These are phyloP conservation scores for Zymoseptoria pseudotritici DNA, from an alignment of 2,329 filamentous ascomycete genomes.

Conservation along the genomic window DNA sequence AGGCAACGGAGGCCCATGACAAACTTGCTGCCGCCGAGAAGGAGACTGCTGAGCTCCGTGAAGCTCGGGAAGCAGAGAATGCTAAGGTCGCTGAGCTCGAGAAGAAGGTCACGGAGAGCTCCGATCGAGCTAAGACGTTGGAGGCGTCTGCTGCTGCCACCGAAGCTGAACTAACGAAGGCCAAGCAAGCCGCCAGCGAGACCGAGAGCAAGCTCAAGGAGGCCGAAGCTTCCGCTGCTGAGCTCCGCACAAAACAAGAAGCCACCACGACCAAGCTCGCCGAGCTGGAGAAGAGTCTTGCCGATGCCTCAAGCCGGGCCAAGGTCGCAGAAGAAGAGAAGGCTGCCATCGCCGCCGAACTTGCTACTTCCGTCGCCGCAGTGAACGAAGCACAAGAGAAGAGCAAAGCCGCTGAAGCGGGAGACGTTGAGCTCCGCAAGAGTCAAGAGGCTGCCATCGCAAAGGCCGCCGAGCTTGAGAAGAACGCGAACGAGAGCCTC, in stretches of 20 bases:
- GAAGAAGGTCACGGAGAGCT: slow-evolving; percentile 7
- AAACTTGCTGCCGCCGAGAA: slow-evolving; percentile 10
- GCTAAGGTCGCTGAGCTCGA: slow-evolving; percentile 13
- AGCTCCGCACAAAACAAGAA: slow-evolving; percentile 11
- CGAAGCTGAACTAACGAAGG: slow-evolving; percentile 11
- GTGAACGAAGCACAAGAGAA: neutral
- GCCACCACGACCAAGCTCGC: slow-evolving; percentile 10
- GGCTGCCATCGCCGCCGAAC: neutral
- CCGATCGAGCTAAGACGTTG: slow-evolving; percentile 6
- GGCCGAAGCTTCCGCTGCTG: slow-evolving; percentile 8
- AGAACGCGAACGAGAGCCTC: slow-evolving; percentile 7
- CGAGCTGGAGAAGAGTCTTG: slow-evolving; percentile 11
- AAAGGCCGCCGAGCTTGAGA: slow-evolving; percentile 14
- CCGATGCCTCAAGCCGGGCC: neutral
- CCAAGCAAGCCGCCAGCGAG: slow-evolving; percentile 12
- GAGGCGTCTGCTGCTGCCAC: slow-evolving; percentile 14
- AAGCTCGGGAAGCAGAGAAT: slow-evolving; percentile 10
- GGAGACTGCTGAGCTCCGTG: slow-evolving; percentile 11
- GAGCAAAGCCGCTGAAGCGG: slow-evolving; percentile 12
- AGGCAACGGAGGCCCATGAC: slow-evolving; percentile 9
- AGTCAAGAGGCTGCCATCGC: slow-evolving; percentile 8
- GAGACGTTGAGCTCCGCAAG: slow-evolving; percentile 12
- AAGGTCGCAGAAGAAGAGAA: neutral
- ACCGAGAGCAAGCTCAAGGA: slow-evolving; percentile 13
- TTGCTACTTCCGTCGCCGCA: neutral